These are phyloP conservation scores for Petunia secreta DNA, from an alignment of 257 asterid species.

Conservation along the genomic window DNA sequence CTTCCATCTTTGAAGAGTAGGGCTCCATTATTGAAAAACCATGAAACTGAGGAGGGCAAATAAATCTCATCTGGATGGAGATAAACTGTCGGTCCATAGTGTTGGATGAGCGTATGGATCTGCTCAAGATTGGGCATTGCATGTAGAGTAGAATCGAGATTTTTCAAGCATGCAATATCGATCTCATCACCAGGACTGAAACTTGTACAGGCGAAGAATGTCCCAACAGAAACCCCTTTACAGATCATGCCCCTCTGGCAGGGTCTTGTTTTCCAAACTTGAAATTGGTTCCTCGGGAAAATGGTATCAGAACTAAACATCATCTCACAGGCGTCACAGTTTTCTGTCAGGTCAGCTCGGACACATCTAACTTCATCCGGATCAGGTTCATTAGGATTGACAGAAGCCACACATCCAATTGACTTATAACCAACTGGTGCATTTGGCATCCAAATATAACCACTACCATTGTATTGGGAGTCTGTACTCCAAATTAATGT, in stretches of 20 bases:
- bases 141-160: constrained; percentile 46
- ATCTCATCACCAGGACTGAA: constrained; percentile 37
- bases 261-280: constrained; percentile 68
- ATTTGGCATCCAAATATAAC: constrained; percentile 80
- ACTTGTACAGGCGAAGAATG: constrained; percentile 54
- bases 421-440: constrained; percentile 72
- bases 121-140: constrained; percentile 87
- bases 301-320: constrained; percentile 47
- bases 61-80: constrained; percentile 82
- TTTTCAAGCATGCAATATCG: constrained; percentile 68
- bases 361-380: constrained; percentile 72
- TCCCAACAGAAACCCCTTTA: constrained; percentile 70
- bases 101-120: constrained; percentile 64
- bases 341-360: constrained; percentile 68
- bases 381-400: constrained; percentile 52
- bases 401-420: constrained; percentile 63
- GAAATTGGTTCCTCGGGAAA: constrained; percentile 39
- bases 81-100: constrained; percentile 77
- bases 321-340: constrained; percentile 54
- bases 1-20: constrained; percentile 63
- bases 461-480: constrained; percentile 47
- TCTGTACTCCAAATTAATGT: constrained; percentile 54
- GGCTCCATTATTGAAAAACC: constrained; percentile 82
- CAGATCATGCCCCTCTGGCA: constrained; percentile 66
- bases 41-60: constrained; percentile 84